Conservation (phyloP, 139 green algal genomes). For the Chlorella ohadii region DNA sequence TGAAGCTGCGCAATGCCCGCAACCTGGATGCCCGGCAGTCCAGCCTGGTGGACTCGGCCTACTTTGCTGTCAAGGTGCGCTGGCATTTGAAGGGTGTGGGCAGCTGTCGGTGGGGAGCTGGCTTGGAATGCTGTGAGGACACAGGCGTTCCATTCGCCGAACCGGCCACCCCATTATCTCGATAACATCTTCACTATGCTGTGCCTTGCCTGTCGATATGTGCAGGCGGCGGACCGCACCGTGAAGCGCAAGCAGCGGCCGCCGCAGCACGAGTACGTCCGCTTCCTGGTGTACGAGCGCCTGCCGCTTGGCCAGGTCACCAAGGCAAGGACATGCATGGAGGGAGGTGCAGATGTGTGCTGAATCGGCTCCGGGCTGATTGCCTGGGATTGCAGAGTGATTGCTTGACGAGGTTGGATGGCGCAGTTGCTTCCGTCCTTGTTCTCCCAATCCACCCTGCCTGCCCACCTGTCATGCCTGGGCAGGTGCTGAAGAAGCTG, state of each 20-base stretch:
- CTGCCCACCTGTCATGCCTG: not conserved
- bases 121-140: too few species aligned
- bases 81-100: too few species aligned
- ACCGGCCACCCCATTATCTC: too few species aligned
- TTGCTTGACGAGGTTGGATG: too few species aligned
- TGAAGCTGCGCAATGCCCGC: constrained; percentile 83
- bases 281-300: constrained; percentile 85
- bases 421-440: too few species aligned
- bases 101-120: too few species aligned
- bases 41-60: constrained; percentile 88
- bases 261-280: constrained; percentile 89
- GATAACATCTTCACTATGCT: too few species aligned
- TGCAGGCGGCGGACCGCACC: constrained; percentile 16
- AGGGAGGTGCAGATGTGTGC: too few species aligned
- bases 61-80: constrained; percentile 66
- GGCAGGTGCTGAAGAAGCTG: constrained; percentile 86
- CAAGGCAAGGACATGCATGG: not conserved
- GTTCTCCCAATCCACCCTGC: too few species aligned
- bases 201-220: not conserved
- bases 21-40: constrained; percentile 87
- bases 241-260: constrained; percentile 53
- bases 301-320: constrained; percentile 64
- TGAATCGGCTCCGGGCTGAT: too few species aligned
- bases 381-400: too few species aligned
- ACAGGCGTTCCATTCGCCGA: too few species aligned